A percentile compares a stretch with the other conserved stretches of the same genome.
These are phyloP conservation scores for Cenococcum geophilum DNA, from an alignment of 495 filamentous ascomycete species.

Conservation along the genomic window DNA sequence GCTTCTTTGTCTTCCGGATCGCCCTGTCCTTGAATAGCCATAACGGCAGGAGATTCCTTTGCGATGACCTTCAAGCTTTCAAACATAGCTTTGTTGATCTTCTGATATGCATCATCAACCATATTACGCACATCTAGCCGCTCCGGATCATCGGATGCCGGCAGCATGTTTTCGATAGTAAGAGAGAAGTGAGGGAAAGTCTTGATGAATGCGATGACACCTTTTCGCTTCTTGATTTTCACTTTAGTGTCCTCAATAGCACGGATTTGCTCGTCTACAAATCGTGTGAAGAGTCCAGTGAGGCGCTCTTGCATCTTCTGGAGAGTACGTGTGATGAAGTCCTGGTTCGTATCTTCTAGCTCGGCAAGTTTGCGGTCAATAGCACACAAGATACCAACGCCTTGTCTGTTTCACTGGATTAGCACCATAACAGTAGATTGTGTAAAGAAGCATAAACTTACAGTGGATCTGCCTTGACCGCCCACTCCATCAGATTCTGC, in stretches of 20 bases:
- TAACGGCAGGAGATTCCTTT: conserved; percentile 72
- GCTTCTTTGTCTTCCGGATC: conserved; percentile 82
- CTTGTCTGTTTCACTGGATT: conserved; percentile 53
- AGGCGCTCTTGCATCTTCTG: conserved; percentile 74
- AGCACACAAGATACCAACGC: conserved; percentile 76
- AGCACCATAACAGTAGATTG: background rate
- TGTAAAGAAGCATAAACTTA: conserved; percentile 42
- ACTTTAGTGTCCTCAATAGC: conserved; percentile 99
- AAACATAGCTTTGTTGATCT: conserved; percentile 93
- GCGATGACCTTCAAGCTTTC: conserved; percentile 93
- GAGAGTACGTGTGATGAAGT: conserved; percentile 73
- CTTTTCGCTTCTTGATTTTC: conserved; percentile 96
- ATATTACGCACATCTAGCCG: conserved; percentile 54
- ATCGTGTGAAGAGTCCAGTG: conserved; percentile 71
- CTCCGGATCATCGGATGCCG: conserved; percentile 36
- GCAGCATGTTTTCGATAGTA: conserved; percentile 76
- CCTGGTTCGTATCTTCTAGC: conserved; percentile 82
- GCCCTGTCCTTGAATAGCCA: conserved; percentile 28
- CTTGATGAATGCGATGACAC: conserved; percentile 88
- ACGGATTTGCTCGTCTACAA: conserved; percentile 88
- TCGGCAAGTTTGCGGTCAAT: conserved; percentile 69
- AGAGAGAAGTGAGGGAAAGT: conserved; percentile 81
- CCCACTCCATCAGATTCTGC: conserved; percentile 79
- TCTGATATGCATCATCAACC: conserved; percentile 80
- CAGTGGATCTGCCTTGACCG: conserved; percentile 70